Evolutionary conservation across 441 rosid genomes (phyloP).

Genomic region (Gossypium schwendimanii): DNA sequence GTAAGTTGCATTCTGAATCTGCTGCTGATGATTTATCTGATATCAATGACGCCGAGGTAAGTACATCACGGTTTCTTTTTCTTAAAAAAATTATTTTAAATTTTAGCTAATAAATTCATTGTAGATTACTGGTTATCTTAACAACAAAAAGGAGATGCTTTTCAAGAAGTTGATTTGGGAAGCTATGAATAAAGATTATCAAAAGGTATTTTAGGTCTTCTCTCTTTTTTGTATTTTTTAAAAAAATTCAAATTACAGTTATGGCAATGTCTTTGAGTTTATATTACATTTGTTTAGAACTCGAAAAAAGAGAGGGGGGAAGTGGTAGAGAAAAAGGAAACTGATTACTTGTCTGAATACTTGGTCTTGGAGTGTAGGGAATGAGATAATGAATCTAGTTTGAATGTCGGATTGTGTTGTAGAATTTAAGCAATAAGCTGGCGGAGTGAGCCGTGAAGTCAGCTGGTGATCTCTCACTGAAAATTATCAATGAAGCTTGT

Average conservation of each 20-base stretch:
- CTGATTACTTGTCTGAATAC: neutral
- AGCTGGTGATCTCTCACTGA: neutral
- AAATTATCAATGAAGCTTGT: constrained; percentile 2
- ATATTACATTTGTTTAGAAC: neutral
- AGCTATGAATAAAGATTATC: constrained; percentile 9
- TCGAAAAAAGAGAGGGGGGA: neutral
- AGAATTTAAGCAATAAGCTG: neutral
- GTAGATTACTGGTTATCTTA: constrained; percentile 9
- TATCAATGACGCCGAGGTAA: constrained; percentile 16
- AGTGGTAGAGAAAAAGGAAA: neutral
- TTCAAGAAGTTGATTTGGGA: constrained; percentile 16
- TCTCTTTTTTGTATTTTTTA: neutral
- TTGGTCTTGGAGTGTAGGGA: neutral
- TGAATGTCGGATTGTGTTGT: neutral
- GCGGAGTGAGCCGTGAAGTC: neutral
- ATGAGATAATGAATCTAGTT: constrained; percentile 1
- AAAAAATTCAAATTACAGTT: neutral
- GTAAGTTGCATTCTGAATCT: neutral
- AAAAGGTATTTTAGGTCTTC: constrained; percentile 3
- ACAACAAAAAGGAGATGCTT: constrained; percentile 7
- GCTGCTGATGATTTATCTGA: constrained; percentile 12
- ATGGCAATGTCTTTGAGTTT: neutral
- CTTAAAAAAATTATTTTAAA: neutral
- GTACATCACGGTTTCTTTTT: neutral
- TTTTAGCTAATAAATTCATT: neutral